phyloP scores from a whole-genome alignment of 345 rosid genomes.

The Citrus hindsii region DNA sequence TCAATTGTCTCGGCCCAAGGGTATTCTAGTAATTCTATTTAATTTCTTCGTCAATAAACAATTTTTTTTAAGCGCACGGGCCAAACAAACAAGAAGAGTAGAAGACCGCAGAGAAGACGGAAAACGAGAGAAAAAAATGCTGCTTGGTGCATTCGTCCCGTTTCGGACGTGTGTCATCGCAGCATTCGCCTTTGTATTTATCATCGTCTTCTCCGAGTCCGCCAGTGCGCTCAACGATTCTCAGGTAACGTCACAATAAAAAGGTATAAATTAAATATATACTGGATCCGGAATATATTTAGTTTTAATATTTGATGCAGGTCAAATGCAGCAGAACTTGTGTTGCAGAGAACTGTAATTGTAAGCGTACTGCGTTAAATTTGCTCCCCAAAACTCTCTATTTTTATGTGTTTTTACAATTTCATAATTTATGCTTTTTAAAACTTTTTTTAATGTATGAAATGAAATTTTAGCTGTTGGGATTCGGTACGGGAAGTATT shows the following conservation, averaged over 20 bases:
- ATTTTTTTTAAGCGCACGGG: no score
- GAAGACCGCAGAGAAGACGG: background rate
- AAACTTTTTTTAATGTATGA: background rate
- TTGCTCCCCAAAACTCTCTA: background rate
- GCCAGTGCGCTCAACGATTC: slow-evolving; percentile 35
- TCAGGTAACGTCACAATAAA: slow-evolving; percentile 28
- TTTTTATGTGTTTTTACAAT: background rate
- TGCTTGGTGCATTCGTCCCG: slow-evolving; percentile 11
- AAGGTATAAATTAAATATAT: background rate
- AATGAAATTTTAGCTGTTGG: slow-evolving; percentile 42
- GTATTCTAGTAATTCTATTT: background rate
- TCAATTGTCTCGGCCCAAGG: background rate
- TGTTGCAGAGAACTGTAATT: slow-evolving; percentile 53
- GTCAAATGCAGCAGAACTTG: slow-evolving; percentile 71
- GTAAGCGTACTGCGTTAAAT: slow-evolving; percentile 31
- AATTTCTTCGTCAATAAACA: background rate
- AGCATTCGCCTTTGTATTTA: slow-evolving; percentile 30
- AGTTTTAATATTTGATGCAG: slow-evolving; percentile 28
- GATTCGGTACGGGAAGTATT: slow-evolving; percentile 90
- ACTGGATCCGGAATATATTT: background rate
- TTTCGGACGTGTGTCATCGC: slow-evolving; percentile 13
- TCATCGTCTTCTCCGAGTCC: slow-evolving; percentile 26
- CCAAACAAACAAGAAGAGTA: background rate
- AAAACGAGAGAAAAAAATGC: slow-evolving; percentile 13
- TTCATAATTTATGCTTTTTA: background rate